A percentile compares a stretch with the other conserved stretches of the same genome.
Evolutionary conservation across 1,139 yeast genomes (phyloP).

Genomic region (Pichia sp.): DNA sequence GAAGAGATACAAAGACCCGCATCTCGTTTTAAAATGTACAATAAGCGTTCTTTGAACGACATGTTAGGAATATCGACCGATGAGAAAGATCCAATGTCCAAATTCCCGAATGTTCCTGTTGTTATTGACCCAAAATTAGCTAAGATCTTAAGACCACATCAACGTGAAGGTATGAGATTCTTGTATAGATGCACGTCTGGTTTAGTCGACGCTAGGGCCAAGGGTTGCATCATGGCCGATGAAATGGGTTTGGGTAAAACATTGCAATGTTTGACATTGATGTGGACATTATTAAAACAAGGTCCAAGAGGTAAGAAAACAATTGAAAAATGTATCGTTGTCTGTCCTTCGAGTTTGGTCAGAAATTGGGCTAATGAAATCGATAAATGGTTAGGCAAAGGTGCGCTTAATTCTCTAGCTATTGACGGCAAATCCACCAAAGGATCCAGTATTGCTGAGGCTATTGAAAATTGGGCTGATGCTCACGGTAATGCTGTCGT

Average conservation of each 20-base stretch:
- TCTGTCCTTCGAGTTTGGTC: constrained; percentile 94
- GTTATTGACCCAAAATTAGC: constrained; percentile 91
- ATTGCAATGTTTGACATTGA: constrained; percentile 82
- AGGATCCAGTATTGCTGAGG: constrained; percentile 61
- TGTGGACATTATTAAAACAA: constrained; percentile 93
- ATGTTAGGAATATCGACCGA: constrained; percentile 67
- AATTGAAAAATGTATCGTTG: constrained; percentile 88
- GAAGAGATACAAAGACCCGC: constrained; percentile 23
- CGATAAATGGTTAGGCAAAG: constrained; percentile 94
- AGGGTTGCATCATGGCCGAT: constrained; percentile 99
- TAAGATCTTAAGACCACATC: constrained; percentile 91
- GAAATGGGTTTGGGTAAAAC: constrained; percentile 99
- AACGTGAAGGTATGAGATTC: constrained; percentile 92
- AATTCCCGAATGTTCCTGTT: constrained; percentile 86
- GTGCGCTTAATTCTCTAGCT: constrained; percentile 83
- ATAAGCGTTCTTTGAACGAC: constrained; percentile 69
- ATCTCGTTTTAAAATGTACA: constrained; percentile 34
- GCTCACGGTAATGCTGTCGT: constrained; percentile 89
- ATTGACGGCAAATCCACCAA: constrained; percentile 86
- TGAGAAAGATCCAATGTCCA: constrained; percentile 44
- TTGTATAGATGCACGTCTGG: constrained; percentile 91
- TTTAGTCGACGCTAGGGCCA: constrained; percentile 76
- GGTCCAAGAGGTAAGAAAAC: constrained; percentile 87
- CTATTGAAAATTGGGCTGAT: constrained; percentile 82
- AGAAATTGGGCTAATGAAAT: constrained; percentile 98